Conservation (phyloP, 371 early-diverging fungal species). For the Mortierella sp. region DNA sequence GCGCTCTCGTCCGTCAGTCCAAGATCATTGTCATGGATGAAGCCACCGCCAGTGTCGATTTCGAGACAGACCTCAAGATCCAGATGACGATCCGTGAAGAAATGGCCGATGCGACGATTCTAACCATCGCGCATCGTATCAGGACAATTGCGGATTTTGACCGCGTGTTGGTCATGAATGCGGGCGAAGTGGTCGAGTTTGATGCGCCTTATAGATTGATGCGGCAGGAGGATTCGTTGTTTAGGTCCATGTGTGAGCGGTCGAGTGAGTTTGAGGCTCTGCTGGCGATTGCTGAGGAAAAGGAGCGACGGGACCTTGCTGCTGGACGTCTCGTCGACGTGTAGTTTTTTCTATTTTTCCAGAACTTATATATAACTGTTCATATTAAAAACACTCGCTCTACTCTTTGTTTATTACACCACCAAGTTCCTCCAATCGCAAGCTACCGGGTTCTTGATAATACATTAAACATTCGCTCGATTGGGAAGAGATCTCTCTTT, state of each 20-base stretch:
- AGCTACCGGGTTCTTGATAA: no score
- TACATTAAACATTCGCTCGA: no score
- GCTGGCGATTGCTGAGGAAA: conserved; percentile 63
- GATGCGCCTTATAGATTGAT: conserved; percentile 69
- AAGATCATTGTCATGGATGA: conserved; percentile 85
- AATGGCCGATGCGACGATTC: conserved; percentile 67
- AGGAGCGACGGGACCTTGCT: conserved; percentile 27
- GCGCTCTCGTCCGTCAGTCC: conserved; percentile 78
- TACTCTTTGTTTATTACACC: no score
- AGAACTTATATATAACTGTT: neutral
- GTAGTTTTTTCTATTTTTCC: neutral
- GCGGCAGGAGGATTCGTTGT: conserved; percentile 59
- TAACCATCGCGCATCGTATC: conserved; percentile 81
- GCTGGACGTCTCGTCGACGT: neutral
- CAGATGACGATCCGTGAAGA: conserved; percentile 81
- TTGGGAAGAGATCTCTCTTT: no score
- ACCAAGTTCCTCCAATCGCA: no score
- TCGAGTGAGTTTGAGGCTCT: conserved; percentile 75
- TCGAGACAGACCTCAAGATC: conserved; percentile 72
- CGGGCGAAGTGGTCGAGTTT: conserved; percentile 75
- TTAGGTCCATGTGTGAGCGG: conserved; percentile 76
- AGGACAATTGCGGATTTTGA: conserved; percentile 90
- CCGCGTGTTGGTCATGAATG: conserved; percentile 76
- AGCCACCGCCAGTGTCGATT: conserved; percentile 88
- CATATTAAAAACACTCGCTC: neutral